Conservation (phyloP, 306 rosid species). For the Alnus rubra region DNA sequence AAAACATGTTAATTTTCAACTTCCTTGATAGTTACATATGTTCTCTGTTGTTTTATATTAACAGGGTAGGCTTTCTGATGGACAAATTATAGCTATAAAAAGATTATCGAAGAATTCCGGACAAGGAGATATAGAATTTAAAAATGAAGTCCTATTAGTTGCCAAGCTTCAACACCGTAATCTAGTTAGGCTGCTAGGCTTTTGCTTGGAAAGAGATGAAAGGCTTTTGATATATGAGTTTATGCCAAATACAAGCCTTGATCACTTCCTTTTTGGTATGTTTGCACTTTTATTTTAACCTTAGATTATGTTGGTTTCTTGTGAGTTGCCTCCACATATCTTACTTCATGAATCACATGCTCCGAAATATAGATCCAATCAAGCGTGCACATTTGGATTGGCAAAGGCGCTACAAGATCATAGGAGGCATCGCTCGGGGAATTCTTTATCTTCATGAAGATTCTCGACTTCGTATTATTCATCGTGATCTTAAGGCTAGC, state of each 20-base stretch:
- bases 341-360: not conserved
- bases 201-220: constrained; percentile 35
- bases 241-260: constrained; percentile 51
- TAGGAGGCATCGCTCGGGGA: constrained; percentile 39
- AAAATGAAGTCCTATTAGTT: constrained; percentile 46
- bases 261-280: constrained; percentile 49
- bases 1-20: not conserved
- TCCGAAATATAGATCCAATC: constrained; percentile 30
- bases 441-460: constrained; percentile 58
- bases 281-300: not conserved
- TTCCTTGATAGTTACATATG: not conserved
- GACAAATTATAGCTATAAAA: constrained; percentile 45
- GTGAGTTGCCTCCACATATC: not conserved
- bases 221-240: constrained; percentile 55
- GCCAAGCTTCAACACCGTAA: constrained; percentile 52
- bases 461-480: constrained; percentile 38
- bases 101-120: constrained; percentile 39
- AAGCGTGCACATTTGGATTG: constrained; percentile 29
- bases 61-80: constrained; percentile 39
- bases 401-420: constrained; percentile 36
- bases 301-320: not conserved
- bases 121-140: constrained; percentile 45
- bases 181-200: constrained; percentile 35
- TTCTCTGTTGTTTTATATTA: not conserved
- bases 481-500: constrained; percentile 47